Conservation (phyloP, 108 stramenopile species). For the Halocafeteria seosinensis region DNA sequence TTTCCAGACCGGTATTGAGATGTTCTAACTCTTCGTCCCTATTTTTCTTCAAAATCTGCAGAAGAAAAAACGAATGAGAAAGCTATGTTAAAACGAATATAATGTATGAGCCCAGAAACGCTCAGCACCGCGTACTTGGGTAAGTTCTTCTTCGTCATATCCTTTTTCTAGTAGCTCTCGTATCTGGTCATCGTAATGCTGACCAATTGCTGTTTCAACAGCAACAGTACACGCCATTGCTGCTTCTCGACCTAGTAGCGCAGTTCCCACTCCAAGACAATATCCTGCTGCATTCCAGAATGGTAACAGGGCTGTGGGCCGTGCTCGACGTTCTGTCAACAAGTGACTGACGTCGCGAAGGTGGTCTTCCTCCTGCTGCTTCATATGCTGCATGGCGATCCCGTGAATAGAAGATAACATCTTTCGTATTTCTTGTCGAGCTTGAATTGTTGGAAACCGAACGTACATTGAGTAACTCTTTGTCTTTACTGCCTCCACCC, state of each 20-base stretch:
- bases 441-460: no score
- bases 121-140: no score
- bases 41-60: background rate
- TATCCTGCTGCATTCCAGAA: background rate
- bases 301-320: background rate
- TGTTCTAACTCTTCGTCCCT: conserved; percentile 6
- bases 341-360: background rate
- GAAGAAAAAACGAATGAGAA: no score
- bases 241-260: background rate
- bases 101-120: no score
- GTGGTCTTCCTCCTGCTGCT: background rate
- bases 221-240: conserved; percentile 5
- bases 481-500: background rate
- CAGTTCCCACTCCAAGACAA: background rate
- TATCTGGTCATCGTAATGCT: conserved; percentile 6
- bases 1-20: background rate
- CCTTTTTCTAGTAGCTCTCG: background rate
- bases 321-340: background rate
- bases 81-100: no score
- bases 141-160: conserved; percentile 5
- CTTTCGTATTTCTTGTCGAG: no score
- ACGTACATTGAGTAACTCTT: no score
- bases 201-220: background rate
- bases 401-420: no score
- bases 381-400: conserved; percentile 4